phyloP scores from a whole-genome alignment of 148 eudicot species.

The Gaultheria prostrata region DNA sequence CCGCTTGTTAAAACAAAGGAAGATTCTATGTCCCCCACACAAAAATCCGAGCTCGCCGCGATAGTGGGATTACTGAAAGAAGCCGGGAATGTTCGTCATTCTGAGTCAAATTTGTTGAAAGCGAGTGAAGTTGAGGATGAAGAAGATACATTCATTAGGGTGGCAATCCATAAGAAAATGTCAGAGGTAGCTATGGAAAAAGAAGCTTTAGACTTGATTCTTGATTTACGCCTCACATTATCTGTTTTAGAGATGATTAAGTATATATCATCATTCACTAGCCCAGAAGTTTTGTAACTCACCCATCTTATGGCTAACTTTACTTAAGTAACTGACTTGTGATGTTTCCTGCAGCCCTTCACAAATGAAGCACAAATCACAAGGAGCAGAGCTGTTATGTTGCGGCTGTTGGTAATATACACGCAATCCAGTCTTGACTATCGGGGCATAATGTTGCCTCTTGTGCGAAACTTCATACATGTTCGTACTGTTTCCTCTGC shows the following conservation, averaged over 20 bases:
- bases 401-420: background rate
- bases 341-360: constrained; percentile 6
- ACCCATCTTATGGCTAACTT: background rate
- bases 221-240: background rate
- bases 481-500: too few relatives aligned
- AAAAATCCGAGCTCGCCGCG: background rate
- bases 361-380: background rate
- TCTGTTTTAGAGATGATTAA: background rate
- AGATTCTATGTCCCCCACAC: background rate
- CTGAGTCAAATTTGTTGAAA: background rate
- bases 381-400: too few relatives aligned
- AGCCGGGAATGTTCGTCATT: background rate
- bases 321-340: background rate
- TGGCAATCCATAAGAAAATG: background rate
- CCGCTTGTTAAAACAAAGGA: background rate
- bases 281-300: background rate
- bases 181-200: constrained; percentile 8
- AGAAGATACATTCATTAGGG: background rate
- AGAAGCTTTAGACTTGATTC: background rate
- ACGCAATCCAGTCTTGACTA: background rate
- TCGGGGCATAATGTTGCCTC: background rate
- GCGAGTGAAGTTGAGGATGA: background rate
- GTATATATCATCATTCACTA: background rate
- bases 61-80: background rate
- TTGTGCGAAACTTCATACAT: background rate